Evolutionary conservation across 495 filamentous ascomycete species (phyloP), one percentile per base, ranked within the genome.

Genomic region (Pyrenopolyporus hunteri): DNA sequence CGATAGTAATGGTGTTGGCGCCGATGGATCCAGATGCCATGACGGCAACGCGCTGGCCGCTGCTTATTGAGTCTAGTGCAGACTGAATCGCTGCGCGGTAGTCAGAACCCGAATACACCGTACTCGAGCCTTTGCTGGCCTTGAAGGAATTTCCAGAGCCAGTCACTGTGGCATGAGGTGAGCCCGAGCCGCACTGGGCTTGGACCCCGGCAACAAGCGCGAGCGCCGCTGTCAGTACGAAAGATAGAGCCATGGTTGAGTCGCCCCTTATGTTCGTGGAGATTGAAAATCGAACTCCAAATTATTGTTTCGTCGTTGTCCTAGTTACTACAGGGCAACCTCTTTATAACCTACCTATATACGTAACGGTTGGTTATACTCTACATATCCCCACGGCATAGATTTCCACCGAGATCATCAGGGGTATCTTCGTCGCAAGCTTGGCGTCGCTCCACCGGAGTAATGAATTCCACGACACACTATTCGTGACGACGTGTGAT

Each of bases 11-110:
- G 1, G 83, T 88, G 51, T 78, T 83, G 2, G 74, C 74, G 7
- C 80, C 76, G 45, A 89, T 76, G 1, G 85, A 82, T 1, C 78
- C 75, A 1, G 85, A 87, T 6, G 80, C 82, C 20, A 88, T 80
- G 37, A 89, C 77, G 51, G 85, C 83, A 39, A 87, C 77, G 17
- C 81, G 78, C 44, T 78, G 77, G 37, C 83, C 84, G 7, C 76
- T 43, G 62, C 82, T 81, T 13, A 80, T 81, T 11, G 77, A 66
- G 39, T 76, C 63, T n/a, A 86, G 62, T 0, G 76, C 78, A 0
- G 72, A 57, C 26, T 79, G 76, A 59, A 80, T 76, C 16, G 78
- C 78, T 0, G 64, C 66, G 19, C 70, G 70, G 63, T 80, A 80
- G 66, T 80, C 76, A 35, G 72, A 73, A 7, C 76, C 76, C 1